phyloP scores from a whole-genome alignment of 2,329 filamentous ascomycete species.

The Aspergillus sp. region DNA sequence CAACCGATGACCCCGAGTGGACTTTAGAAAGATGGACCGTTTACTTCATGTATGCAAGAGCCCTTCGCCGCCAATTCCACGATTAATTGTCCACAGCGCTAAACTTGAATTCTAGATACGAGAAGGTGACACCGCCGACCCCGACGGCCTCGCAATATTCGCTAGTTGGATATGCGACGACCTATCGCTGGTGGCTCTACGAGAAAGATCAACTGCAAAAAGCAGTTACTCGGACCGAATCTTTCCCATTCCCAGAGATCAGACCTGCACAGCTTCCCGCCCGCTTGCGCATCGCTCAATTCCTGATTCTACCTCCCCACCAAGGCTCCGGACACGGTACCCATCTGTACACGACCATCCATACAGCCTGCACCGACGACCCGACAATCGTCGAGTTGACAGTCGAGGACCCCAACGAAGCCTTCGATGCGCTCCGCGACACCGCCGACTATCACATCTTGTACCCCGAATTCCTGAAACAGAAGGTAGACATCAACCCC shows the following conservation, averaged over 20 bases:
- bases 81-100: slow-evolving; percentile 14
- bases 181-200: slow-evolving; percentile 77
- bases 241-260: slow-evolving; percentile 44
- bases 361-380: slow-evolving; percentile 65
- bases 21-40: slow-evolving; percentile 81
- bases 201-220: slow-evolving; percentile 39
- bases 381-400: slow-evolving; percentile 77
- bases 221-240: slow-evolving; percentile 43
- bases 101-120: slow-evolving; percentile 46
- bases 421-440: slow-evolving; percentile 65
- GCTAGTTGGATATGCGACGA: slow-evolving; percentile 85
- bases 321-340: slow-evolving; percentile 78
- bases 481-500: slow-evolving; percentile 49
- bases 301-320: slow-evolving; percentile 84
- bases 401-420: slow-evolving; percentile 84
- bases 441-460: slow-evolving; percentile 60
- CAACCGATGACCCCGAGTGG: slow-evolving; percentile 69
- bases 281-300: slow-evolving; percentile 86
- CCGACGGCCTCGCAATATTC: slow-evolving; percentile 63
- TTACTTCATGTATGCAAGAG: slow-evolving; percentile 69
- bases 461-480: slow-evolving; percentile 50
- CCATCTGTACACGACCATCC: slow-evolving; percentile 78
- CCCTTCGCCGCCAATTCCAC: not conserved
- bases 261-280: slow-evolving; percentile 66
- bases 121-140: slow-evolving; percentile 49